phyloP scores from a whole-genome alignment of 129 eudicot genomes.

The Chrysanthemum lavandulifolium region DNA sequence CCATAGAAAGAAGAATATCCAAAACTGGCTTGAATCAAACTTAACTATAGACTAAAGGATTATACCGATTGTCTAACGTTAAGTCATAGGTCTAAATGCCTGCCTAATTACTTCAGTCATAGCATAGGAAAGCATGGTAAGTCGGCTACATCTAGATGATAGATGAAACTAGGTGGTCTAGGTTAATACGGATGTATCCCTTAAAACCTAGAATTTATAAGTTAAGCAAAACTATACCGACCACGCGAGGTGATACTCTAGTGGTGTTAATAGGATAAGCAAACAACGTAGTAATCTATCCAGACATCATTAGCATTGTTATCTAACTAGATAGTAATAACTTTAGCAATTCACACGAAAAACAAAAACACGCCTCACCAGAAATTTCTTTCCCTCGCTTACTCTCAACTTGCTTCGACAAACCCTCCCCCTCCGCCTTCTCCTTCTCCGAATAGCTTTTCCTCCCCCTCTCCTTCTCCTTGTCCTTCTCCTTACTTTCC shows the following conservation, averaged over 20 bases:
- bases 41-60: background rate
- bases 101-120: too few relatives aligned
- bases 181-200: slow-evolving; percentile 1
- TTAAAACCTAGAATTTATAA: background rate
- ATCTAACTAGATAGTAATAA: too few relatives aligned
- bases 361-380: slow-evolving; percentile 51
- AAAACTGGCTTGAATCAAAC: background rate
- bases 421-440: slow-evolving; percentile 31
- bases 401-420: slow-evolving; percentile 20
- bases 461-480: slow-evolving; percentile 67
- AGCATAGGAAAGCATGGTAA: too few relatives aligned
- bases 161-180: slow-evolving; percentile 13
- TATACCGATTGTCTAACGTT: too few relatives aligned
- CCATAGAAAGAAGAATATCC: background rate
- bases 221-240: slow-evolving; percentile 3
- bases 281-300: background rate
- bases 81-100: too few relatives aligned
- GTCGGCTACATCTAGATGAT: background rate
- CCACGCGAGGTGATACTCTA: background rate
- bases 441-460: slow-evolving; percentile 46
- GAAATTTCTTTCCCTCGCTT: slow-evolving; percentile 54
- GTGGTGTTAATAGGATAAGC: slow-evolving; percentile 1
- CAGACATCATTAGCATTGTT: too few relatives aligned
- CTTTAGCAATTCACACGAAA: background rate
- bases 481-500: slow-evolving; percentile 62